Evolutionary conservation across 75 land plant species (phyloP).

Genomic region (Cupressus sempervirens): DNA sequence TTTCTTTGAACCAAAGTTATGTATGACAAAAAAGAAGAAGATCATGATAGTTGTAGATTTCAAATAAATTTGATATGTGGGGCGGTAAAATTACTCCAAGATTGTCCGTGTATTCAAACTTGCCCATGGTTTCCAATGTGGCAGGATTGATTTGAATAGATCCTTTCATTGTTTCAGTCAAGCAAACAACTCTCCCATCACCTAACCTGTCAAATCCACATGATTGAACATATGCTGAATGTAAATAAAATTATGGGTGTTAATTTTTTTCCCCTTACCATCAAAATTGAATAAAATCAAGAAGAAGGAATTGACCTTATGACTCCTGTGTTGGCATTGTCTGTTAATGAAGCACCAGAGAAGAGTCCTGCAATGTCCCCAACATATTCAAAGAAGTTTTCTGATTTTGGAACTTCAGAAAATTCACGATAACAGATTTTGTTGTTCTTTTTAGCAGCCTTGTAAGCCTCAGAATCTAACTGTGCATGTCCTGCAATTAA

Average conservation of each 20-base stretch:
- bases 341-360: constrained; percentile 77
- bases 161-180: constrained; percentile 74
- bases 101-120: constrained; percentile 51
- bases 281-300: background rate
- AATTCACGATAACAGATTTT: constrained; percentile 71
- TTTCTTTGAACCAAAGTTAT: too few relatives aligned
- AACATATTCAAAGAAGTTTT: constrained; percentile 37
- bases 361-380: constrained; percentile 59
- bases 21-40: background rate
- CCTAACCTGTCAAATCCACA: constrained; percentile 33
- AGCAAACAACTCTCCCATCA: constrained; percentile 74
- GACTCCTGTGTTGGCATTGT: constrained; percentile 83
- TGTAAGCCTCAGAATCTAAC: constrained; percentile 74
- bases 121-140: constrained; percentile 64
- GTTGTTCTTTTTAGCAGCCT: constrained; percentile 45
- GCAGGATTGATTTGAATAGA: constrained; percentile 60
- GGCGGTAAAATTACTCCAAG: constrained; percentile 19
- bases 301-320: constrained; percentile 17
- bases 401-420: constrained; percentile 52
- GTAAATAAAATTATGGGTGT: background rate
- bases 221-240: background rate
- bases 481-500: constrained; percentile 54
- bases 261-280: background rate
- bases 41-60: background rate
- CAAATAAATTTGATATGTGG: background rate